Percentiles rank a stretch among this genome's conserved stretches.
Conservation (phyloP, 2,329 filamentous ascomycete genomes). For the Aspergillus udagawae region DNA sequence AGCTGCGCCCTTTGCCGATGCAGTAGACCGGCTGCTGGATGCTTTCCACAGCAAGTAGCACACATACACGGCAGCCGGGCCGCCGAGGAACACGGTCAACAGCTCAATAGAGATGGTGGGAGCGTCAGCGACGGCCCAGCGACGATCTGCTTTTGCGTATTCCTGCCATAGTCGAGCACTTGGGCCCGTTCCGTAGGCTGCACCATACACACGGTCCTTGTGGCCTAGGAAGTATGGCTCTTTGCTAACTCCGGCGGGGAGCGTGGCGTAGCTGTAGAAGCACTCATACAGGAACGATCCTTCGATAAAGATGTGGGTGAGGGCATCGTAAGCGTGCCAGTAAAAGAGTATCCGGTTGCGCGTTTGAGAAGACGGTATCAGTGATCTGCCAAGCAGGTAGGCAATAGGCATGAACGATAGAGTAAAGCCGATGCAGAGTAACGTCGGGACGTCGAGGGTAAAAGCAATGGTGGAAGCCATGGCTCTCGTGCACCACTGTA, state of each 20-base stretch:
- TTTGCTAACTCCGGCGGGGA: constrained; percentile 34
- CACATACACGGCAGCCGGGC: constrained; percentile 55
- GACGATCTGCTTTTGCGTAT: constrained; percentile 60
- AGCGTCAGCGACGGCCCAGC: constrained; percentile 58
- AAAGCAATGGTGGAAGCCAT: constrained; percentile 27
- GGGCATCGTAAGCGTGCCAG: constrained; percentile 90
- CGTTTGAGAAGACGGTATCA: constrained; percentile 53
- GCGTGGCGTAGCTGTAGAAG: constrained; percentile 65
- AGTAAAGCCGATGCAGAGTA: constrained; percentile 52
- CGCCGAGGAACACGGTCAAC: constrained; percentile 57
- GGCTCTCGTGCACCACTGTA: not conserved
- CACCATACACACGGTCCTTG: constrained; percentile 55
- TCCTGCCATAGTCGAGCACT: constrained; percentile 60
- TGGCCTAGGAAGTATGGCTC: constrained; percentile 51
- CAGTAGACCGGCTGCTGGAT: constrained; percentile 14
- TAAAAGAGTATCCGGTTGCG: constrained; percentile 75
- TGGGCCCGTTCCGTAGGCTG: constrained; percentile 53
- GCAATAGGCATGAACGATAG: constrained; percentile 53
- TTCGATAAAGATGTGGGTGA: constrained; percentile 89
- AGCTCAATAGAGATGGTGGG: constrained; percentile 58
- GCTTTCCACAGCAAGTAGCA: constrained; percentile 48
- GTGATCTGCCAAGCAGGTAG: constrained; percentile 45
- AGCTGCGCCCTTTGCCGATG: constrained; percentile 19
- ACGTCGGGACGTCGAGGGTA: constrained; percentile 43
- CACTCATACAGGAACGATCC: constrained; percentile 90